Evolutionary conservation across 108 stramenopile genomes (phyloP).

Genomic region (Stephanodiscus minutulus): DNA sequence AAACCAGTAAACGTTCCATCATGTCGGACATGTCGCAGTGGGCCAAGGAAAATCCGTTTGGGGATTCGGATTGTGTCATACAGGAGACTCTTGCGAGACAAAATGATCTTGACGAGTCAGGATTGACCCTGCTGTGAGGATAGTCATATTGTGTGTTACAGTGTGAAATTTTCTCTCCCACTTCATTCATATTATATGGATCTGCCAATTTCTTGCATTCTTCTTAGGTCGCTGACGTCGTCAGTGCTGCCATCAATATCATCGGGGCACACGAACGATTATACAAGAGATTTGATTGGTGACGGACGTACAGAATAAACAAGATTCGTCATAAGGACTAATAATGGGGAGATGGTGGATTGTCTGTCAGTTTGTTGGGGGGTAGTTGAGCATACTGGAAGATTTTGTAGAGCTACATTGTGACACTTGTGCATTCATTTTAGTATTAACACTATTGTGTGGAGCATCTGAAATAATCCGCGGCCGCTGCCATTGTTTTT

Average conservation of each 20-base stretch:
- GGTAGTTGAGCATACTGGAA: too few species aligned
- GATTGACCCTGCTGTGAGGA: background rate
- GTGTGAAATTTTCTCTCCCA: too few species aligned
- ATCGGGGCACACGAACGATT: background rate
- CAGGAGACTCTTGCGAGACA: background rate
- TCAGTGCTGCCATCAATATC: conserved; percentile 3
- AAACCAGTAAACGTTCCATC: background rate
- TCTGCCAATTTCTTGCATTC: too few species aligned
- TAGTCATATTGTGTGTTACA: too few species aligned
- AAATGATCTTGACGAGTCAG: background rate
- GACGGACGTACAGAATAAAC: too few species aligned
- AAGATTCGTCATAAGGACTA: background rate
- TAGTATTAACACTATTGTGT: background rate
- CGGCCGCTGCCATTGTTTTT: background rate
- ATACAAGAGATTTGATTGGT: background rate
- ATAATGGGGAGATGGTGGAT: too few species aligned
- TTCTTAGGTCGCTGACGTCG: conserved; percentile 22
- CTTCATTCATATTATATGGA: too few species aligned
- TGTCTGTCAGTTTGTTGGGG: background rate
- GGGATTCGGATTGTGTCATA: background rate
- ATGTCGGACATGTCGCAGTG: conserved; percentile 24
- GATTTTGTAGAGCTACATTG: too few species aligned
- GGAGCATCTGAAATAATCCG: background rate
- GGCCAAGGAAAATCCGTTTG: conserved; percentile 14
- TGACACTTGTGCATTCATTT: background rate